Conservation (phyloP, 1,139 yeast genomes). For the Pichiaceae sp. region DNA sequence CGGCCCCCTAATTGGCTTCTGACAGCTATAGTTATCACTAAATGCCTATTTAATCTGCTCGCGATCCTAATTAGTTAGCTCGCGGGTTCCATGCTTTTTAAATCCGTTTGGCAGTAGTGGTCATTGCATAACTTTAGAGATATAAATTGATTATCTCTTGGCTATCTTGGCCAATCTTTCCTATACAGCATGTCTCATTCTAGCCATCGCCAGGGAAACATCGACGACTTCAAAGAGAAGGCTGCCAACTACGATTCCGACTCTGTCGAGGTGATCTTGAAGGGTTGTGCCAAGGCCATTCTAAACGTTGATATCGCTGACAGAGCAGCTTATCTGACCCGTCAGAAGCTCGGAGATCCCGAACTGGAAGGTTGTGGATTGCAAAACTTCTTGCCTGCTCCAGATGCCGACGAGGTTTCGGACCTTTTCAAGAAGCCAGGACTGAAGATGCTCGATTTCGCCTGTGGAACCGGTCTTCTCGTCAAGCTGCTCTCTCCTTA, state of each 20-base stretch:
- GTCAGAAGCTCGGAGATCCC: constrained; percentile 6
- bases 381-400: constrained; percentile 4
- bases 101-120: too few relatives aligned
- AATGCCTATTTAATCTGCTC: too few relatives aligned
- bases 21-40: too few relatives aligned
- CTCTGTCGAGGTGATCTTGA: constrained; percentile 4
- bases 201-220: constrained; percentile 8
- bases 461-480: constrained; percentile 37
- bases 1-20: too few relatives aligned
- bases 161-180: neutral
- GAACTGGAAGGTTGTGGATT: constrained; percentile 6
- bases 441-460: constrained; percentile 29
- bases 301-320: constrained; percentile 5
- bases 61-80: too few relatives aligned
- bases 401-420: neutral
- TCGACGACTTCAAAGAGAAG: constrained; percentile 6
- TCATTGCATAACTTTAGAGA: too few relatives aligned
- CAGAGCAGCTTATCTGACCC: neutral
- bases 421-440: constrained; percentile 3
- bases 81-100: too few relatives aligned
- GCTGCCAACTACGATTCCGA: constrained; percentile 7
- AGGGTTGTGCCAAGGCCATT: constrained; percentile 4
- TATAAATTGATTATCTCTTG: too few relatives aligned
- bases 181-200: constrained; percentile 6
- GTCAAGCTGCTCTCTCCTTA: constrained; percentile 27